Conservation (phyloP, 495 filamentous ascomycete genomes). For the Neurospora sp. region DNA sequence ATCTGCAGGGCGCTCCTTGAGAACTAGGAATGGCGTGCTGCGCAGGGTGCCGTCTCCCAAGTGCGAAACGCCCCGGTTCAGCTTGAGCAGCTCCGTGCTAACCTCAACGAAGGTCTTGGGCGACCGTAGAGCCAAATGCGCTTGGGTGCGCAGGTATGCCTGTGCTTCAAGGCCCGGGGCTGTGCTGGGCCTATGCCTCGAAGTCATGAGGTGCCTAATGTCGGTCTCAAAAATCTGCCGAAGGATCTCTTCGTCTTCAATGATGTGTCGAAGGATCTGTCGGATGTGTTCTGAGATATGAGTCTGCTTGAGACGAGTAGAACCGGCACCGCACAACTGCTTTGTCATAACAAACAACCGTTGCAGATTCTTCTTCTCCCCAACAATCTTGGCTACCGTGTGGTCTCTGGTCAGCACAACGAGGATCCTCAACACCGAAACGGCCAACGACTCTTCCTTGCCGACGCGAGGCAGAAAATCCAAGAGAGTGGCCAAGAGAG, state of each 20-base stretch:
- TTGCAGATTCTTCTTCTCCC: constrained; percentile 81
- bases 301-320: constrained; percentile 63
- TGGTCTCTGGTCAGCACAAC: constrained; percentile 80
- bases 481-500: constrained; percentile 64
- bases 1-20: constrained; percentile 24
- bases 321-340: constrained; percentile 69
- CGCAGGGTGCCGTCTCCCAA: constrained; percentile 40
- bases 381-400: constrained; percentile 60
- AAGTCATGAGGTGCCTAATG: constrained; percentile 58
- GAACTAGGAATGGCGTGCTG: constrained; percentile 19
- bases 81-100: constrained; percentile 74
- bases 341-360: constrained; percentile 90
- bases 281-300: constrained; percentile 51
- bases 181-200: background rate
- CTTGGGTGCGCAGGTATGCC: constrained; percentile 64
- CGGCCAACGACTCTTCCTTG: constrained; percentile 74
- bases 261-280: constrained; percentile 80
- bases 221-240: constrained; percentile 90
- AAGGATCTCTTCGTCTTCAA: constrained; percentile 86
- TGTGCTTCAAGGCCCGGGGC: constrained; percentile 27
- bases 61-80: constrained; percentile 46
- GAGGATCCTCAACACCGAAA: constrained; percentile 75
- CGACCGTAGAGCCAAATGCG: constrained; percentile 71
- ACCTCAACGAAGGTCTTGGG: constrained; percentile 85
- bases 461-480: constrained; percentile 77